These are phyloP conservation scores for Exophiala lecanii-corni DNA, from an alignment of 2,329 filamentous ascomycete genomes.

Conservation along the genomic window DNA sequence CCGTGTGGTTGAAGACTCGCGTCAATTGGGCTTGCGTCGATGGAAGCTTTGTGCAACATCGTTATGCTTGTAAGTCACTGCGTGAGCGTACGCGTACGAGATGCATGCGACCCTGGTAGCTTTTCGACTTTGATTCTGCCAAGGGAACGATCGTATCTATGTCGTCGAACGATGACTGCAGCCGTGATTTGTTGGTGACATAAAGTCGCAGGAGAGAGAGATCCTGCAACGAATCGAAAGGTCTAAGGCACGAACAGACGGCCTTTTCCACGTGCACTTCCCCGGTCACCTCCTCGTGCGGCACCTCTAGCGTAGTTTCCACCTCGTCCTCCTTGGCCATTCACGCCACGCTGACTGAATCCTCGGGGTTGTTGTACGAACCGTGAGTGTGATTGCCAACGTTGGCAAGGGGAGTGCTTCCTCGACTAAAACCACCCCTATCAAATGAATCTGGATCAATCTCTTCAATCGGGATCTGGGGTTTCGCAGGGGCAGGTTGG, in stretches of 20 bases:
- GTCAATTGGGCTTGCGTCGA: no score
- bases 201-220: background rate
- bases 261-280: slow-evolving; percentile 25
- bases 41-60: no score
- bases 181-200: no score
- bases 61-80: no score
- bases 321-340: slow-evolving; percentile 13
- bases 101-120: no score
- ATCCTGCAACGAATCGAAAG: slow-evolving; percentile 3
- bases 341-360: slow-evolving; percentile 9
- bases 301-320: slow-evolving; percentile 15
- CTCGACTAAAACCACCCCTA: slow-evolving; percentile 30
- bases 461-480: slow-evolving; percentile 42
- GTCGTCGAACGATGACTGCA: no score
- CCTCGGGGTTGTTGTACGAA: slow-evolving; percentile 13
- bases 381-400: slow-evolving; percentile 14
- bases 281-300: slow-evolving; percentile 22
- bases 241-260: slow-evolving; percentile 27
- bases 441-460: slow-evolving; percentile 48
- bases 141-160: no score
- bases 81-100: no score
- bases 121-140: no score
- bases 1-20: no score
- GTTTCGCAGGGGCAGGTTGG: slow-evolving; percentile 15
- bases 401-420: slow-evolving; percentile 25